A percentile compares a stretch with the other conserved stretches of the same genome.
These are phyloP conservation scores for Fragaria iinumae DNA, from an alignment of 306 rosid genomes.

Conservation along the genomic window DNA sequence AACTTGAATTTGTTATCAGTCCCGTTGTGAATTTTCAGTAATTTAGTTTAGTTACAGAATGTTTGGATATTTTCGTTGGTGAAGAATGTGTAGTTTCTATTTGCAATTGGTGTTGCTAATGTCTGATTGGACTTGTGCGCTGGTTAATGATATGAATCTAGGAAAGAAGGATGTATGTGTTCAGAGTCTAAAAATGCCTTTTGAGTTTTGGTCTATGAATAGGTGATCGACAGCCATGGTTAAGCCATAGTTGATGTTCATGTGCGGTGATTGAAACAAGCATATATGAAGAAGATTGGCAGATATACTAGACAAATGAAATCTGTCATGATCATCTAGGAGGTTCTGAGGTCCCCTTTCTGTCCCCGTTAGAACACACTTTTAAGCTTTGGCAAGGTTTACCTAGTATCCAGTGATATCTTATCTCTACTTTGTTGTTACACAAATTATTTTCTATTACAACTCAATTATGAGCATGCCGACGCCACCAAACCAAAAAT, in stretches of 20 bases:
- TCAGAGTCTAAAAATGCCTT: background rate
- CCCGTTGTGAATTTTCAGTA: background rate
- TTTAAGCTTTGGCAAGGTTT: background rate
- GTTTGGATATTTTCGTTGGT: background rate
- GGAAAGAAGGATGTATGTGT: background rate
- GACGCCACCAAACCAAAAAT: background rate
- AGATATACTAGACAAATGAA: background rate
- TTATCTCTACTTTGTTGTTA: too few species aligned
- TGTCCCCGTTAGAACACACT: background rate
- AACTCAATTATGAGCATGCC: background rate
- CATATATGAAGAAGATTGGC: background rate
- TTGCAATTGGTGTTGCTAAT: background rate
- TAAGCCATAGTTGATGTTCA: background rate
- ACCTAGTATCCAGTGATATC: too few species aligned
- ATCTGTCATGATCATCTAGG: background rate
- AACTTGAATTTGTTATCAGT: background rate
- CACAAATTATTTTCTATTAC: too few species aligned
- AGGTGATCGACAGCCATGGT: background rate
- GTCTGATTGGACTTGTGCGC: background rate
- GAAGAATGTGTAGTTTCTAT: background rate
- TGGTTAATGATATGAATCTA: background rate
- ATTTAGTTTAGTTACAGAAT: background rate
- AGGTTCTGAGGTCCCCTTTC: background rate
- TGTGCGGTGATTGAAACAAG: background rate
- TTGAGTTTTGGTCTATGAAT: background rate